Conservation (phyloP, 1,139 yeast genomes). For the Magnusiomyces sp. region DNA sequence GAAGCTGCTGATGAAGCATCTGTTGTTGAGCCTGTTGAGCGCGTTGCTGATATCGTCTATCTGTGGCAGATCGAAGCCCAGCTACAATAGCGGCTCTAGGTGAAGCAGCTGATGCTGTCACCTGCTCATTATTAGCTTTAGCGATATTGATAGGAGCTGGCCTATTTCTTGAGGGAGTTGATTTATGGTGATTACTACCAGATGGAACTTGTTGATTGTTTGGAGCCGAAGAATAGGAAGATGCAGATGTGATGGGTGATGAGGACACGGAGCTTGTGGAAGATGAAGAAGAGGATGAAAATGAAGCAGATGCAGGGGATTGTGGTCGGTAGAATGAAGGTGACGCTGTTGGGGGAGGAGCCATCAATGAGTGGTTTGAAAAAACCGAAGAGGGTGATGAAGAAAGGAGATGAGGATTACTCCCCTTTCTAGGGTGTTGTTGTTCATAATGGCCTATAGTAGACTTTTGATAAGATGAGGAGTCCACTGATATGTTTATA, state of each 20-base stretch:
- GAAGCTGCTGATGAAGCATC: slow-evolving; percentile 8
- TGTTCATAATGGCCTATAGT: too few relatives aligned
- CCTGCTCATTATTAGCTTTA: slow-evolving; percentile 6
- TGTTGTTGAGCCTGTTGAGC: slow-evolving; percentile 10
- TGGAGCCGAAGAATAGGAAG: not conserved
- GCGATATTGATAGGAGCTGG: slow-evolving; percentile 9
- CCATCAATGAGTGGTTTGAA: not conserved
- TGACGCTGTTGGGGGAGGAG: not conserved
- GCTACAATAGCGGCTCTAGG: slow-evolving; percentile 29
- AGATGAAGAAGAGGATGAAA: not conserved
- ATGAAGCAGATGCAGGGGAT: not conserved
- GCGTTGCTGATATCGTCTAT: slow-evolving; percentile 25
- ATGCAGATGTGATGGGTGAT: not conserved
- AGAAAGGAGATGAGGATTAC: not conserved
- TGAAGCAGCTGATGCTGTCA: slow-evolving; percentile 6
- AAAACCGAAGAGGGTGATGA: not conserved
- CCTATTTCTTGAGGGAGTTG: not conserved
- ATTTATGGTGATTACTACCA: not conserved
- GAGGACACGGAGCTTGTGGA: not conserved
- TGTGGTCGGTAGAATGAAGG: not conserved
- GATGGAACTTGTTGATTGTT: not conserved
- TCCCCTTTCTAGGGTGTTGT: too few relatives aligned
- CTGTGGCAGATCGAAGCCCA: slow-evolving; percentile 29
- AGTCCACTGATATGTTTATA: too few relatives aligned
- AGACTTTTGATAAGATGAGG: too few relatives aligned